These are phyloP conservation scores for Heliamphora pulchella DNA, from an alignment of 179 eudicot species.

Conservation along the genomic window DNA sequence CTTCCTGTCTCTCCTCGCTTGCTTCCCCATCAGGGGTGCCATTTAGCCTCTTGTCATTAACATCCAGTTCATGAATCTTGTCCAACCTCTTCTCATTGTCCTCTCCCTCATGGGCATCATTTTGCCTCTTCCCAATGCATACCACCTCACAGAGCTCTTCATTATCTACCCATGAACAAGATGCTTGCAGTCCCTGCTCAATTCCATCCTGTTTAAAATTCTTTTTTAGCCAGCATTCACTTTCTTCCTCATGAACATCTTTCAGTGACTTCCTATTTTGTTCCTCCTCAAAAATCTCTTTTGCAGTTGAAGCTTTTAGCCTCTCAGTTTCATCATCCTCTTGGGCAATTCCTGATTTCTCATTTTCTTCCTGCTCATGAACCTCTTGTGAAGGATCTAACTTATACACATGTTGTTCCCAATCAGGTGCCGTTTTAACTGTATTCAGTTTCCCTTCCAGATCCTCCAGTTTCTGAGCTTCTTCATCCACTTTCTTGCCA, in stretches of 20 bases:
- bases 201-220: slow-evolving; percentile 25
- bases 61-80: slow-evolving; percentile 21
- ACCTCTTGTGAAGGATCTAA: slow-evolving; percentile 4
- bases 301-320: slow-evolving; percentile 4
- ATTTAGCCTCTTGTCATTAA: slow-evolving; percentile 14
- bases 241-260: slow-evolving; percentile 27
- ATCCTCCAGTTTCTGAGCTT: slow-evolving; percentile 24
- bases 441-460: slow-evolving; percentile 19
- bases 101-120: slow-evolving; percentile 16
- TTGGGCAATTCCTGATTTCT: slow-evolving; percentile 19
- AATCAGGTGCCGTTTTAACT: slow-evolving; percentile 12
- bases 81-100: slow-evolving; percentile 17
- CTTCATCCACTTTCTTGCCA: slow-evolving; percentile 18
- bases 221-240: slow-evolving; percentile 26
- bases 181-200: slow-evolving; percentile 32
- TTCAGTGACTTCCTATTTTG: neutral
- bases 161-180: slow-evolving; percentile 20
- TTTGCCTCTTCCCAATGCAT: slow-evolving; percentile 19
- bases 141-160: slow-evolving; percentile 21
- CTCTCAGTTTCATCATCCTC: slow-evolving; percentile 23
- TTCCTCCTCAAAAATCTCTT: slow-evolving; percentile 12
- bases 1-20: slow-evolving; percentile 15
- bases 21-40: slow-evolving; percentile 23
- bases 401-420: slow-evolving; percentile 15
- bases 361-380: slow-evolving; percentile 14